Percentiles rank a stretch among this genome's conserved stretches.
Conservation (phyloP, 768 basidiomycete species). For the Lactarius sp. region DNA sequence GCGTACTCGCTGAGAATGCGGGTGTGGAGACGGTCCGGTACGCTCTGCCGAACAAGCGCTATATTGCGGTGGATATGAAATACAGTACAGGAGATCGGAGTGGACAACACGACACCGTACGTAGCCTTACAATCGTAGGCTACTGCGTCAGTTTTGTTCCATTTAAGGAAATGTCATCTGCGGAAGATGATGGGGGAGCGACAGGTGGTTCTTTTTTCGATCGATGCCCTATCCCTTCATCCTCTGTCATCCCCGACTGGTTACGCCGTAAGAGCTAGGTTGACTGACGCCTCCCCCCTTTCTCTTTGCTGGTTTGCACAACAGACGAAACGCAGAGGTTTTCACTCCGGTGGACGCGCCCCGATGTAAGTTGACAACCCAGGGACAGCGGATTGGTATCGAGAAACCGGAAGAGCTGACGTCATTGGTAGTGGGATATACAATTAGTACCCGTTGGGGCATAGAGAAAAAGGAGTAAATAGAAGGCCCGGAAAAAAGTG, state of each 20-base stretch:
- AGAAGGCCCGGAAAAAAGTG: neutral
- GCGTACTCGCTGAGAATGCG: no score
- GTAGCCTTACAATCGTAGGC: conserved; percentile 37
- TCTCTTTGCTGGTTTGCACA: no score
- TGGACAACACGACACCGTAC: conserved; percentile 36
- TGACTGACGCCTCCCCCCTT: neutral
- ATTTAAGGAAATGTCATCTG: no score
- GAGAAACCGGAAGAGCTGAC: neutral
- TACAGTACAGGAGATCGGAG: conserved; percentile 63
- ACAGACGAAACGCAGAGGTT: conserved; percentile 48
- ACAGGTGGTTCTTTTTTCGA: neutral
- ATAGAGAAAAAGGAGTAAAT: neutral
- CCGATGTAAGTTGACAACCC: conserved; percentile 54
- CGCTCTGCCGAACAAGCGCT: conserved; percentile 80
- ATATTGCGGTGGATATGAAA: conserved; percentile 80
- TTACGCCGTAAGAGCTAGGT: neutral
- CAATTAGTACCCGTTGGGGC: neutral
- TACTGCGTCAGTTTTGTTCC: neutral
- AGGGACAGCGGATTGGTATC: neutral
- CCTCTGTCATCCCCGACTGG: neutral
- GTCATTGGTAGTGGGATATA: neutral
- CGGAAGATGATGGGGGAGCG: conserved; percentile 13
- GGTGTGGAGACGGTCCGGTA: no score
- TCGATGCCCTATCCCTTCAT: neutral
- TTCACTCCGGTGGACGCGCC: conserved; percentile 77